Evolutionary conservation across 2,329 filamentous ascomycete genomes (phyloP).

Genomic region (Botrytis galanthina): DNA sequence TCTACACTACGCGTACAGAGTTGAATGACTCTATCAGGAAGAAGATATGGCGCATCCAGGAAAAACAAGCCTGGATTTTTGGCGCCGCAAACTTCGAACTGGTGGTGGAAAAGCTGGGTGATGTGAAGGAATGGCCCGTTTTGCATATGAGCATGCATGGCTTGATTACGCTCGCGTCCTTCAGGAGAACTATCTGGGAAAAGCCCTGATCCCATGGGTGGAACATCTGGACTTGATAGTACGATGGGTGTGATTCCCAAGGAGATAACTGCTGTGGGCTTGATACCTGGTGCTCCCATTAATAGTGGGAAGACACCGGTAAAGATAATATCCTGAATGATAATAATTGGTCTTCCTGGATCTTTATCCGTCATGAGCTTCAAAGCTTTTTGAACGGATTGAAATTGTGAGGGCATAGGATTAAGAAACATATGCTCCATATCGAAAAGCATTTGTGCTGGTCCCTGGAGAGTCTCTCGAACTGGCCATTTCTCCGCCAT

Average conservation of each 20-base stretch:
- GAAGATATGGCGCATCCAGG: conserved; percentile 29
- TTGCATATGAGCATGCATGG: conserved; percentile 25
- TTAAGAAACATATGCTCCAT: background rate
- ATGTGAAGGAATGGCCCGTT: conserved; percentile 10
- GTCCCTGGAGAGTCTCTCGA: background rate
- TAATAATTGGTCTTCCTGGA: background rate
- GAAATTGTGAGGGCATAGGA: background rate
- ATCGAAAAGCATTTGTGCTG: background rate
- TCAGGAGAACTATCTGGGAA: conserved; percentile 41
- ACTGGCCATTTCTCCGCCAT: background rate
- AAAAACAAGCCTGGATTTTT: conserved; percentile 9
- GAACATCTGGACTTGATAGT: conserved; percentile 40
- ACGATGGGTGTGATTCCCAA: conserved; percentile 42
- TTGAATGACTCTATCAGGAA: conserved; percentile 2
- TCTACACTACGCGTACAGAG: background rate
- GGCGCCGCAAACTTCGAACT: conserved; percentile 35
- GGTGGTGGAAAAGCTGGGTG: background rate
- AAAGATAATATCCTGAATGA: background rate
- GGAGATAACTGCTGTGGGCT: conserved; percentile 41
- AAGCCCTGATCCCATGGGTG: conserved; percentile 42
- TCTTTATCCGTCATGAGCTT: conserved; percentile 5
- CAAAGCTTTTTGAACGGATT: background rate
- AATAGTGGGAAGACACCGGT: background rate
- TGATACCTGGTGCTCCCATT: conserved; percentile 43
- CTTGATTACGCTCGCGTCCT: conserved; percentile 41